Evolutionary conservation across 345 rosid genomes (phyloP).

Genomic region (Pistacia atlantica): DNA sequence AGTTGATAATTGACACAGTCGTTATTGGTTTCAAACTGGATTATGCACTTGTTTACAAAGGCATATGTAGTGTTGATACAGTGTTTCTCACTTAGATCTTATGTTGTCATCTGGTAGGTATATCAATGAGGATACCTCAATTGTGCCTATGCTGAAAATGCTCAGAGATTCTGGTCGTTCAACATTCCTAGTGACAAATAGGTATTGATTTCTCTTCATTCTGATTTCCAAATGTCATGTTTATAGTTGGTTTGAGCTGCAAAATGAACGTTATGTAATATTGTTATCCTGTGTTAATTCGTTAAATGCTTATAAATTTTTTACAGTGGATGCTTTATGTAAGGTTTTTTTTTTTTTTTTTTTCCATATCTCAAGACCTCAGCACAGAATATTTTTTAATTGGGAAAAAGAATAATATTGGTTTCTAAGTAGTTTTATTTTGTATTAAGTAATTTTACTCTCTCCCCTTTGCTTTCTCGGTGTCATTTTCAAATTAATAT

Average conservation of each 20-base stretch:
- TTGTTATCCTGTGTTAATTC: neutral
- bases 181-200: conserved; percentile 97
- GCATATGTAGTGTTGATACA: neutral
- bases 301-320: neutral
- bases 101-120: conserved; percentile 45
- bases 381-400: too few species aligned
- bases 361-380: too few species aligned
- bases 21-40: neutral
- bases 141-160: conserved; percentile 90
- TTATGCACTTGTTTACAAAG: neutral
- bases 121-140: conserved; percentile 74
- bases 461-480: neutral
- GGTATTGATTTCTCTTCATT: conserved; percentile 41
- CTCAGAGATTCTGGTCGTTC: conserved; percentile 89
- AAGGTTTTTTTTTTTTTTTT: too few species aligned
- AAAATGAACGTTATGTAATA: neutral
- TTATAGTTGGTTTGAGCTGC: neutral
- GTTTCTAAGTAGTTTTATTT: neutral
- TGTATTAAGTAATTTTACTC: neutral
- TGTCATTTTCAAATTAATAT: neutral
- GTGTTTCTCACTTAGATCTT: neutral
- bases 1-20: neutral
- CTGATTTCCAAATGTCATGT: neutral
- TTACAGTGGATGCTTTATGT: neutral
- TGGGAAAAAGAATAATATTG: neutral